phyloP scores from a whole-genome alignment of 176 grass and related monocot species.

The Ampelocalamus luodianensis region DNA sequence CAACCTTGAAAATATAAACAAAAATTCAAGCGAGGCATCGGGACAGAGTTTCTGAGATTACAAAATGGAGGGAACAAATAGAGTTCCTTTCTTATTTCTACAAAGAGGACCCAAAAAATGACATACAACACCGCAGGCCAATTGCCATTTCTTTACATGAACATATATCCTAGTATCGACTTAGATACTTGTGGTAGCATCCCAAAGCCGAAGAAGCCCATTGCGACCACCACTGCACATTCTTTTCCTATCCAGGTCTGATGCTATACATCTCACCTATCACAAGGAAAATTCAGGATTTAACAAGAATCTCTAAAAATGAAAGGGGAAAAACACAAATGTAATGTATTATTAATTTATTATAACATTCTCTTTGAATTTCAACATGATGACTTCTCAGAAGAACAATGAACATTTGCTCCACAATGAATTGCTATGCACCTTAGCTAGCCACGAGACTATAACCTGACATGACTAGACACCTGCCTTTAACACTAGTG shows the following conservation, averaged over 20 bases:
- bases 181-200: slow-evolving; percentile 98
- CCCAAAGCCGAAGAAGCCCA: slow-evolving; percentile 92
- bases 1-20: slow-evolving; percentile 29
- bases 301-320: slow-evolving; percentile 29
- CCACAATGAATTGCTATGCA: neutral
- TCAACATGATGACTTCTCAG: neutral
- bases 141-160: slow-evolving; percentile 51
- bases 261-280: slow-evolving; percentile 89
- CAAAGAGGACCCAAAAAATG: slow-evolving; percentile 13
- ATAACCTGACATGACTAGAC: neutral
- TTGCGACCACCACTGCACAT: slow-evolving; percentile 95
- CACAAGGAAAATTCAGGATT: slow-evolving; percentile 16
- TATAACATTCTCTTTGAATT: neutral
- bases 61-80: slow-evolving; percentile 45
- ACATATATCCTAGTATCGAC: slow-evolving; percentile 29
- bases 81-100: slow-evolving; percentile 38
- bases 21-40: slow-evolving; percentile 30
- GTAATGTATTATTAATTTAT: neutral
- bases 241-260: slow-evolving; percentile 95
- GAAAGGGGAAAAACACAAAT: neutral
- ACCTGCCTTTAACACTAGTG: neutral
- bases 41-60: neutral
- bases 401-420: slow-evolving; percentile 24
- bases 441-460: neutral
- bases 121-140: slow-evolving; percentile 43